These are phyloP conservation scores for Albugo laibachii DNA, from an alignment of 352 stramenopile species.

Conservation along the genomic window DNA sequence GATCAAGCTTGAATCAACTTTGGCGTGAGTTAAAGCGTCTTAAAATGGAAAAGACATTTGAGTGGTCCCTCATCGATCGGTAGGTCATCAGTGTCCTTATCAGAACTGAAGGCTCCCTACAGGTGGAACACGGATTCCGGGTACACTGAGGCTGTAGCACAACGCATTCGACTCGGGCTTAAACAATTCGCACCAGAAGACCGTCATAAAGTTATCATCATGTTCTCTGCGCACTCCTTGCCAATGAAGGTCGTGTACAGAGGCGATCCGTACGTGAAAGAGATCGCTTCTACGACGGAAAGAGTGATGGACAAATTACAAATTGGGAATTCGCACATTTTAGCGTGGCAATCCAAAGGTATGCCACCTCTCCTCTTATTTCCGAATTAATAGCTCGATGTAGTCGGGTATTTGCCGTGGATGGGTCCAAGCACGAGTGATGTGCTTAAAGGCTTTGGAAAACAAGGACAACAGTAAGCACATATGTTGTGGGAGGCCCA, in stretches of 20 bases:
- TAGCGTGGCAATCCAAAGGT: slow-evolving; percentile 92
- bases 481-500: background rate
- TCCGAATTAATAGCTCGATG: background rate
- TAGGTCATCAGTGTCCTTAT: slow-evolving; percentile 1
- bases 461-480: slow-evolving; percentile 77
- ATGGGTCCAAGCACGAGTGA: slow-evolving; percentile 94
- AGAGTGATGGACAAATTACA: slow-evolving; percentile 51
- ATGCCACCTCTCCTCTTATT: background rate
- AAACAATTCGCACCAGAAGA: slow-evolving; percentile 80
- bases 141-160: slow-evolving; percentile 87
- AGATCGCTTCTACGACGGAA: slow-evolving; percentile 56
- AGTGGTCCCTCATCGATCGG: slow-evolving; percentile 71
- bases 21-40: slow-evolving; percentile 70
- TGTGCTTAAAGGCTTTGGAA: slow-evolving; percentile 83
- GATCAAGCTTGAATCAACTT: slow-evolving; percentile 87
- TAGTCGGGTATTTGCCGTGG: slow-evolving; percentile 95
- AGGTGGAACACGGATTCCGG: slow-evolving; percentile 91
- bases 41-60: slow-evolving; percentile 71
- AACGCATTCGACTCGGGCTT: slow-evolving; percentile 84
- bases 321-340: slow-evolving; percentile 58
- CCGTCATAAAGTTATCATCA: slow-evolving; percentile 76
- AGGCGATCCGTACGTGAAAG: slow-evolving; percentile 73
- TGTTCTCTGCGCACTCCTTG: slow-evolving; percentile 82
- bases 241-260: slow-evolving; percentile 82
- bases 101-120: slow-evolving; percentile 7